Base-by-base conservation (phyloP, 352 stramenopile species). In the Phytophthora syringae region DNA sequence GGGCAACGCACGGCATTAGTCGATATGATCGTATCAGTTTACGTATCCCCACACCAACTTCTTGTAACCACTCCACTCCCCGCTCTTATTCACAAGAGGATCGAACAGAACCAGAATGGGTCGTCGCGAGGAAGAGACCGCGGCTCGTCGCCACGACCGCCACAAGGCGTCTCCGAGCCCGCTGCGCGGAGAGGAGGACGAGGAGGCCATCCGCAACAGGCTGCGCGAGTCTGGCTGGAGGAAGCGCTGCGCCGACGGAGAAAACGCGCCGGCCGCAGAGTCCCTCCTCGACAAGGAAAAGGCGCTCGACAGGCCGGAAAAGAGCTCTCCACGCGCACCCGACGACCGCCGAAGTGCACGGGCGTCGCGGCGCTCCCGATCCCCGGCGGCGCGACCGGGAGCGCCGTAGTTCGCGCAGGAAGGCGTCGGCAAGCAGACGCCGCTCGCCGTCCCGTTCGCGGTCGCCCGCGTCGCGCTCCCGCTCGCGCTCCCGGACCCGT, bases 201-300 rank as follows among this genome's bases (percentile, higher is more conserved):
- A 94, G 53, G 80, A 89, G 27, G 70, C 77, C 27, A 92, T 93
- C 43, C 84, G 86, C 22, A 86, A 80, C 18, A 88, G 92, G 68
- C 70, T 93, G 39, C 84, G 81, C 36, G 78, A 89, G 39, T 79
- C 82, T 37, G 82, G 86, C 1, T 90, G 82, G 79, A 81, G 90
- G 54, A 94, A 89, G 58, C 79, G 75, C 18, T 72, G 63, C 18
- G 48, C 44, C 11, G 70, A 76, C 54, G 58, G 40, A 32, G 54
- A 57, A 15, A 72, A 52, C 40, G 34, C 56, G 5, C 47, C 18
- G 10, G 58, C 68, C n/a, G 56, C 37, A 16, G 64, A 80, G 42
- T 11, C 50, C n/a, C 52, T 48, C 22, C 52, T 58, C 24, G 55
- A 63, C 49, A 34, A 61, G 28, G 52, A 66, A 2, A 53, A 60